Evolutionary conservation across 2,329 filamentous ascomycete genomes (phyloP), one percentile per base, ranked within the genome.

Genomic region (Cytospora schulzeri): DNA sequence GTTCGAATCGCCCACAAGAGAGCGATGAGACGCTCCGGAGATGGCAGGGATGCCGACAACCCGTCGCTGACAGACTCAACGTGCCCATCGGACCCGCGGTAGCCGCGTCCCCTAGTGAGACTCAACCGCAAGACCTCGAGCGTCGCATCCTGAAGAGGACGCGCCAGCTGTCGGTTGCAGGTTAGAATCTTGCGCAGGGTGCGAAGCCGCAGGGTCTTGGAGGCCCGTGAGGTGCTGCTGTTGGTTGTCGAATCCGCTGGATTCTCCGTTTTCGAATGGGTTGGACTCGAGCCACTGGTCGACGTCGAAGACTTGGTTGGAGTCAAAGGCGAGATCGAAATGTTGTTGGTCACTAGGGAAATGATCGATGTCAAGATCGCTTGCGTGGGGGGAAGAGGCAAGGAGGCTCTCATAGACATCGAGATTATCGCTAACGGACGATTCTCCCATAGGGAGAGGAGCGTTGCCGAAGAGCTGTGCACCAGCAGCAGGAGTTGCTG

Each of bases 391-490:
- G 79, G 87, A 85, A 91, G 89, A 83, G 85, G 88, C 82, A 85
- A 91, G 83, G 83, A 85, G 85, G 83, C 85, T 85, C 84, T 91
- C 87, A 89, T 89, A 79, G 88, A 91, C 80, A 83, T 85, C 85
- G 87, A 85, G 79, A 92, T 91, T 85, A 87, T 87, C 76, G 77
- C 87, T 83, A 91, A 78, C 78, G 90, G 83, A 74, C 84, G 83
- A 41, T 26, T 62, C 80, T 86, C 87, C 85, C 83, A 85, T 65
- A 82, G 83, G 76, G 86, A 91, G 85, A 87, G 84, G 81, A 88
- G 85, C 79, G 81, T 85, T 80, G 87, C 55, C 65, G 58, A 67
- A 67, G 60, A 88, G 83, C 84, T 88, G 80, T 86, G 86, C 79
- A 83, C 84, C 77, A 88, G 80, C 76, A 87, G 82, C 76, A 83